Evolutionary conservation across 2,329 filamentous ascomycete species (phyloP), one percentile per base, ranked within the genome.

Genomic region (Pseudopyricularia javanii): DNA sequence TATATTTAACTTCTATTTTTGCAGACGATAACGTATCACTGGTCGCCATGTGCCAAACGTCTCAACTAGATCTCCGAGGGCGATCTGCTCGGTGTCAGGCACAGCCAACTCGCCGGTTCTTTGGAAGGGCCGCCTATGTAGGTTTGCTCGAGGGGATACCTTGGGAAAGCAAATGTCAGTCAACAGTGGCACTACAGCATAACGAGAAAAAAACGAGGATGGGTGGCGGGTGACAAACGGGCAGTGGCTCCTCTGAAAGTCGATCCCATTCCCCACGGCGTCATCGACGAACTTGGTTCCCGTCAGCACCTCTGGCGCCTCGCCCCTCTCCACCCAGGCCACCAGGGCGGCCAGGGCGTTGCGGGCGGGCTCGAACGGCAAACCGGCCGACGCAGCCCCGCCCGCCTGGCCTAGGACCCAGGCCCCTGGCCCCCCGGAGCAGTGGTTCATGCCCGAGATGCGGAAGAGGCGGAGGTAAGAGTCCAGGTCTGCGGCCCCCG

Each of bases 391-490:
- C 6, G 57, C 50, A 15, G n/a, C 7, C 2, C 49, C 49, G 3
- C 53, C 55, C 2, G 53, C 54, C 26, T 67, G 61, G 2, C 65
- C 63, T 8, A 67, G 58, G 9, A 56, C 54, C 9, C 53, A 62
- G 1, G 72, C 70, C 1, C 72, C 73, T 14, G 61, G 60, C 4
- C 75, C 75, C 6, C 70, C 70, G 9, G 51, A 56, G 57, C 76
- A 80, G 60, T 79, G 76, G 8, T 63, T 64, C 72, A 79, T 74
- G 0, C 77, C 77, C 0, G 75, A 75, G n/a, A 80, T 68, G 24
- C 65, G 66, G 59, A 80, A 80, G 58, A 74, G 72, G 0, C 67
- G 63, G 62, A 75, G 82, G 60, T 75, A 75, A 0, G 72, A 72
- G 17, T 75, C 70, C 52, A 81, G 55, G 4, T 68, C 55, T 0